A percentile compares a stretch with the other conserved stretches of the same genome.
Conservation (phyloP, 768 basidiomycete species). For the Russula lepida region DNA sequence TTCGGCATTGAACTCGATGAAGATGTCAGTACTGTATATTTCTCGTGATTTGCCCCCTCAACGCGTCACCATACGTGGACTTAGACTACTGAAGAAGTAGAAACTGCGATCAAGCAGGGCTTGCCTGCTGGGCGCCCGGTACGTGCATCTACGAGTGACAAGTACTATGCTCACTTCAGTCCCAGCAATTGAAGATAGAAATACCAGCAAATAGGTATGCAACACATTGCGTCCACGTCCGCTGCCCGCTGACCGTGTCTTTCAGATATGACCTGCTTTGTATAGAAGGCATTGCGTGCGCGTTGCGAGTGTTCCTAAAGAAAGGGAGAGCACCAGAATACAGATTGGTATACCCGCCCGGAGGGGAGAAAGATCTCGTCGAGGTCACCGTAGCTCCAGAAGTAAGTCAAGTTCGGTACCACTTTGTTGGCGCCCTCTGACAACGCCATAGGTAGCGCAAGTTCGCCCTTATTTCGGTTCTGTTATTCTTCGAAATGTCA, state of each 20-base stretch:
- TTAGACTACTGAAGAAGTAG: slow-evolving; percentile 85
- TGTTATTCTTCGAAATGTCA: slow-evolving; percentile 83
- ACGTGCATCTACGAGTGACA: slow-evolving; percentile 23
- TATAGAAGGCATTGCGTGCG: slow-evolving; percentile 89
- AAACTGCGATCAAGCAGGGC: slow-evolving; percentile 73
- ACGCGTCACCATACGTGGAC: slow-evolving; percentile 5
- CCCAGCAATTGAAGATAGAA: slow-evolving; percentile 95
- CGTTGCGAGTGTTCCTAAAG: slow-evolving; percentile 73
- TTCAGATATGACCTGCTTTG: slow-evolving; percentile 93
- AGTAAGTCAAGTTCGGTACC: slow-evolving; percentile 35
- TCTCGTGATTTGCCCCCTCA: neutral
- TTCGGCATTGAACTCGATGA: slow-evolving; percentile 97
- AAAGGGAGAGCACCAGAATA: slow-evolving; percentile 62
- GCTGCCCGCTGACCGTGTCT: neutral
- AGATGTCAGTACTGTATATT: slow-evolving; percentile 53
- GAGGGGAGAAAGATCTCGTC: slow-evolving; percentile 56
- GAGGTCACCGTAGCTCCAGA: slow-evolving; percentile 65
- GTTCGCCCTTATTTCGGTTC: slow-evolving; percentile 89
- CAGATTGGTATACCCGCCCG: slow-evolving; percentile 61
- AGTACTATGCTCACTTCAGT: slow-evolving; percentile 8
- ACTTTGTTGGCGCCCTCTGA: neutral
- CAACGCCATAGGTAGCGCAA: slow-evolving; percentile 50
- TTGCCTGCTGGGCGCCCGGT: slow-evolving; percentile 81
- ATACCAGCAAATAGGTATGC: slow-evolving; percentile 89
- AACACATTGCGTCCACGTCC: neutral